Evolutionary conservation across 148 eudicot species (phyloP).

Genomic region (Rhododendron williamsianum): DNA sequence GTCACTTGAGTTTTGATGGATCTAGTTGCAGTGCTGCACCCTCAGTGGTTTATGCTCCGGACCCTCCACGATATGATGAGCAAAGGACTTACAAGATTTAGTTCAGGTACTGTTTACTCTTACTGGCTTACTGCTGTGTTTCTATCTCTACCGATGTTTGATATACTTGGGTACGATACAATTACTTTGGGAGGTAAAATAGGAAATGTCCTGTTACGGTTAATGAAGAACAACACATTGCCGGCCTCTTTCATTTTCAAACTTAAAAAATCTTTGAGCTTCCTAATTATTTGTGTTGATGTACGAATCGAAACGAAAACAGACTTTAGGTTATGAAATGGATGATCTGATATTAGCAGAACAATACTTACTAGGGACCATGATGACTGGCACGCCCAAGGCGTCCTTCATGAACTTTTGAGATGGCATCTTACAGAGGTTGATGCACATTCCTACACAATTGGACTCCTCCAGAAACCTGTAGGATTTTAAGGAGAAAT

Average conservation of each 20-base stretch:
- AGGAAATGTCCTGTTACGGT: background rate
- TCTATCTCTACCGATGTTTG: background rate
- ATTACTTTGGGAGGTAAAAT: background rate
- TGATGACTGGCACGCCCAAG: constrained; percentile 62
- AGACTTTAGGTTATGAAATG: background rate
- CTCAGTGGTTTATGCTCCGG: constrained; percentile 26
- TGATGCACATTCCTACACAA: constrained; percentile 89
- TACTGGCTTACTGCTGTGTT: background rate
- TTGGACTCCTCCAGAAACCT: constrained; percentile 87
- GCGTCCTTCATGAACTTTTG: constrained; percentile 67
- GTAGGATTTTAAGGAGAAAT: constrained; percentile 1
- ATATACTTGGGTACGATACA: background rate
- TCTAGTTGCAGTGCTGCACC: constrained; percentile 19
- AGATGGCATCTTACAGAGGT: constrained; percentile 87
- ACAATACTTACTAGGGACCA: constrained; percentile 86
- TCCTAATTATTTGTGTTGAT: background rate
- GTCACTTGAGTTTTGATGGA: constrained; percentile 8
- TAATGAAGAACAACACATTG: background rate
- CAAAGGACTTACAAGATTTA: constrained; percentile 15
- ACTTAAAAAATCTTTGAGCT: background rate
- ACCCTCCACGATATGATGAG: constrained; percentile 21
- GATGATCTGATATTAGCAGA: background rate
- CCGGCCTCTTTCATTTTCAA: background rate
- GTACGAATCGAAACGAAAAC: background rate
- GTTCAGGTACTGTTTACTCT: constrained; percentile 24